These are phyloP conservation scores for Antarctomyces pellizariae DNA, from an alignment of 495 filamentous ascomycete genomes.

Conservation along the genomic window DNA sequence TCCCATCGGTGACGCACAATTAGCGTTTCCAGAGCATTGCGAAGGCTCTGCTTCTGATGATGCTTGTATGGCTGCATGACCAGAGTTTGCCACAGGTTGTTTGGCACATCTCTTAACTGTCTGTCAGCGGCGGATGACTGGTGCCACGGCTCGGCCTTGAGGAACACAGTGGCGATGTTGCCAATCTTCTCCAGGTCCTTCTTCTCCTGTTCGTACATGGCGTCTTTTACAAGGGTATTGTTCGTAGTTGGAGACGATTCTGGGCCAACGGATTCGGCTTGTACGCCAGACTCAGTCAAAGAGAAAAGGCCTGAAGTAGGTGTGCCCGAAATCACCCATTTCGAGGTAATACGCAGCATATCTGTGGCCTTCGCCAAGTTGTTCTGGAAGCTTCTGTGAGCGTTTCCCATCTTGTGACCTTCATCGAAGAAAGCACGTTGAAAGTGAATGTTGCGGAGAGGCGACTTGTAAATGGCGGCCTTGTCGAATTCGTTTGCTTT, in stretches of 20 bases:
- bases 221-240: constrained; percentile 3
- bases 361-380: constrained; percentile 44
- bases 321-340: constrained; percentile 84
- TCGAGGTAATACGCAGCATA: constrained; percentile 41
- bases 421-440: constrained; percentile 80
- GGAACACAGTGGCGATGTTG: constrained; percentile 40
- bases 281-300: constrained; percentile 18
- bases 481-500: too few relatives aligned
- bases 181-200: constrained; percentile 59
- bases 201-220: constrained; percentile 26
- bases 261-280: constrained; percentile 11
- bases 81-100: too few relatives aligned
- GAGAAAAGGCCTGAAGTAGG: constrained; percentile 65
- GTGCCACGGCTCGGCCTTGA: constrained; percentile 58
- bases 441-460: constrained; percentile 51
- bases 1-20: constrained; percentile 60
- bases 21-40: constrained; percentile 43
- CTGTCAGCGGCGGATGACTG: too few relatives aligned
- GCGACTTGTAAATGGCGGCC: constrained; percentile 26
- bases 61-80: too few relatives aligned
- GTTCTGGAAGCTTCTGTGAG: constrained; percentile 27
- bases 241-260: not conserved
- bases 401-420: constrained; percentile 55
- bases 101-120: too few relatives aligned
- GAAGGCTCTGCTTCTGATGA: too few relatives aligned